Evolutionary conservation across 495 filamentous ascomycete species (phyloP).

Genomic region (Xylaria intraflava): DNA sequence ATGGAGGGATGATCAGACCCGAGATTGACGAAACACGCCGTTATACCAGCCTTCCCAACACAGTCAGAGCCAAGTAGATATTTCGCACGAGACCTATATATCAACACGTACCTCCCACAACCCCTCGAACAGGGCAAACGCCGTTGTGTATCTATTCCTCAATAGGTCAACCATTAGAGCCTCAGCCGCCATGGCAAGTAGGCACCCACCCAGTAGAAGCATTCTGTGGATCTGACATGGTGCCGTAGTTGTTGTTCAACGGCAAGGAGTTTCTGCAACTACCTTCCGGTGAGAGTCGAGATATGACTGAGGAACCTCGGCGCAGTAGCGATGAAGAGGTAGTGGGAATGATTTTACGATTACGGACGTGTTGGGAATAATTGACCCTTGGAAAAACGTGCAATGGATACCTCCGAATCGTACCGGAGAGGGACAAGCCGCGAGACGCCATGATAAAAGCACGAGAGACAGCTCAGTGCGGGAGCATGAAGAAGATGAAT

Average conservation of each 20-base stretch:
- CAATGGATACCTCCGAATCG: not conserved
- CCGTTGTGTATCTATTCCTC: constrained; percentile 53
- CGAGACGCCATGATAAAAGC: constrained; percentile 2
- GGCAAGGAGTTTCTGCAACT: too few relatives aligned
- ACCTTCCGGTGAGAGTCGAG: too few relatives aligned
- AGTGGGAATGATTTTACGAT: too few relatives aligned
- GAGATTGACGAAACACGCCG: constrained; percentile 68
- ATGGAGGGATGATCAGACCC: constrained; percentile 73
- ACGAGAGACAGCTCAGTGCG: too few relatives aligned
- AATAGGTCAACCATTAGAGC: not conserved
- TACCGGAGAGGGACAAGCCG: constrained; percentile 8
- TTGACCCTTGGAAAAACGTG: too few relatives aligned
- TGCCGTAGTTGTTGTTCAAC: not conserved
- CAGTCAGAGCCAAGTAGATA: constrained; percentile 1
- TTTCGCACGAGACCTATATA: not conserved
- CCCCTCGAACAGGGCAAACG: constrained; percentile 73
- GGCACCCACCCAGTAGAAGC: not conserved
- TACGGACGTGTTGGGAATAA: too few relatives aligned
- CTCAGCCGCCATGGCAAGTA: not conserved
- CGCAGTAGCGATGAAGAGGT: too few relatives aligned
- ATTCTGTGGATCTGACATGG: not conserved
- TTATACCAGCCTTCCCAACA: constrained; percentile 51
- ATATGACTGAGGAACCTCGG: too few relatives aligned
- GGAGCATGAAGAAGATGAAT: too few relatives aligned
- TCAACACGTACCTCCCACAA: constrained; percentile 50